These are phyloP conservation scores for Amanita inopinata DNA, from an alignment of 768 basidiomycete species.

Conservation along the genomic window DNA sequence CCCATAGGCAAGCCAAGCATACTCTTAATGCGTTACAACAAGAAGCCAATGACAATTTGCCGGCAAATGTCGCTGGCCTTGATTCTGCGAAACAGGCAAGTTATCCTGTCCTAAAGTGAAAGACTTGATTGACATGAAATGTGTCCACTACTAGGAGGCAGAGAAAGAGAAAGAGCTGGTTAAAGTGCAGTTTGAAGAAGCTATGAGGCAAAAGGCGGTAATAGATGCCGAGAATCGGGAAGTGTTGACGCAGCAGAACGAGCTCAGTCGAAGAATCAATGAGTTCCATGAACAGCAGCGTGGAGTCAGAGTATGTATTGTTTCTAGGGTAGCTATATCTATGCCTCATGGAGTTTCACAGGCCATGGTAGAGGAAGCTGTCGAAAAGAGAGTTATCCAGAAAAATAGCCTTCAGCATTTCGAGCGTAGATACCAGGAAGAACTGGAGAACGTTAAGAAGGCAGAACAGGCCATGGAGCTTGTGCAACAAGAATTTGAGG, in stretches of 20 bases:
- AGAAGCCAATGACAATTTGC: conserved; percentile 62
- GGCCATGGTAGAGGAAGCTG: conserved; percentile 41
- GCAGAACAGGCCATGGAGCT: conserved; percentile 37
- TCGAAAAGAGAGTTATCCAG: conserved; percentile 36
- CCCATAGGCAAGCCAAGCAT: conserved; percentile 22
- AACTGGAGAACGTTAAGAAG: conserved; percentile 33
- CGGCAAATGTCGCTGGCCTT: conserved; percentile 49
- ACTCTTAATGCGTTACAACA: conserved; percentile 34
- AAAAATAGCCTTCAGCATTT: conserved; percentile 41
- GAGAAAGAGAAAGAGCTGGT: conserved; percentile 40
- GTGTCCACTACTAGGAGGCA: conserved; percentile 33
- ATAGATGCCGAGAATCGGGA: conserved; percentile 35
- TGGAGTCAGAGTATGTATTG: conserved; percentile 33
- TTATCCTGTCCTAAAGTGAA: not conserved
- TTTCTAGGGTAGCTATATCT: not conserved
- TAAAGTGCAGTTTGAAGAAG: conserved; percentile 38
- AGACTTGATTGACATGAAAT: not conserved
- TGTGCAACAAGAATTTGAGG: conserved; percentile 55
- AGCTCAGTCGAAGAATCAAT: conserved; percentile 37
- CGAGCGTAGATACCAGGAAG: conserved; percentile 39
- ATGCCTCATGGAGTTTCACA: conserved; percentile 18
- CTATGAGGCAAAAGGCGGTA: conserved; percentile 33
- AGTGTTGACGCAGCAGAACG: conserved; percentile 33
- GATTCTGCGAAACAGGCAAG: conserved; percentile 45
- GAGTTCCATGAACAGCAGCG: conserved; percentile 38